Percentiles rank a stretch among this genome's conserved stretches.
phyloP scores from a whole-genome alignment of 2,329 filamentous ascomycete species.

The Fusarium pseudoanthophilum region DNA sequence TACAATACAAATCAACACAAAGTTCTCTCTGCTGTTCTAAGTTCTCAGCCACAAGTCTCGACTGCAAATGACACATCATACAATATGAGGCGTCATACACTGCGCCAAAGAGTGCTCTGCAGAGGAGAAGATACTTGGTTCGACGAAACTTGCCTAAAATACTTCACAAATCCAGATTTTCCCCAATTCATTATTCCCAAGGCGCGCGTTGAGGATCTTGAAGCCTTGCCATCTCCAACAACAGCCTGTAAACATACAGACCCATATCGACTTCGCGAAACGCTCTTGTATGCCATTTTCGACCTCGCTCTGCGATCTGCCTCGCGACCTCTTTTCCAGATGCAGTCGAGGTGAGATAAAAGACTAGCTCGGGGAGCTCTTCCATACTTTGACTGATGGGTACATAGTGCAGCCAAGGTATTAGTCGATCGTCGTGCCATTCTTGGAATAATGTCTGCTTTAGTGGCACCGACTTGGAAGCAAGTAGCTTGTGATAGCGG shows the following conservation, averaged over 20 bases:
- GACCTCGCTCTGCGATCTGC: conserved; percentile 63
- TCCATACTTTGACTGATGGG: conserved; percentile 61
- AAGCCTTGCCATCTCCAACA: neutral
- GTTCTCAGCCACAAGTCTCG: neutral
- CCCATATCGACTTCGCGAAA: conserved; percentile 68
- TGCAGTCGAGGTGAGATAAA: conserved; percentile 56
- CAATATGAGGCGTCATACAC: neutral
- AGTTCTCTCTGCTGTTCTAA: too few relatives aligned
- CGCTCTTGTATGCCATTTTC: conserved; percentile 63
- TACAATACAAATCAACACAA: neutral
- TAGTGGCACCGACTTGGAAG: conserved; percentile 57
- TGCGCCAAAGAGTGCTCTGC: neutral
- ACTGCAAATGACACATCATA: too few relatives aligned
- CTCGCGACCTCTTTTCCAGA: conserved; percentile 60
- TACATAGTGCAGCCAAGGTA: conserved; percentile 67
- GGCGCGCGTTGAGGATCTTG: neutral
- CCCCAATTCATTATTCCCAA: neutral
- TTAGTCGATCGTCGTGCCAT: conserved; percentile 67
- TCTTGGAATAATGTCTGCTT: conserved; percentile 65
- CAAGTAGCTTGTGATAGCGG: conserved; percentile 62
- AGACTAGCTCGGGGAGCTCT: conserved; percentile 63
- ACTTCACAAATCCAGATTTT: neutral
- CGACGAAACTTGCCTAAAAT: accelerated
- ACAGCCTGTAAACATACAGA: conserved; percentile 60
- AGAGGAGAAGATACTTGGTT: neutral